Evolutionary conservation across 371 early-diverging fungal genomes (phyloP).

Genomic region (Actinomortierella ambigua): DNA sequence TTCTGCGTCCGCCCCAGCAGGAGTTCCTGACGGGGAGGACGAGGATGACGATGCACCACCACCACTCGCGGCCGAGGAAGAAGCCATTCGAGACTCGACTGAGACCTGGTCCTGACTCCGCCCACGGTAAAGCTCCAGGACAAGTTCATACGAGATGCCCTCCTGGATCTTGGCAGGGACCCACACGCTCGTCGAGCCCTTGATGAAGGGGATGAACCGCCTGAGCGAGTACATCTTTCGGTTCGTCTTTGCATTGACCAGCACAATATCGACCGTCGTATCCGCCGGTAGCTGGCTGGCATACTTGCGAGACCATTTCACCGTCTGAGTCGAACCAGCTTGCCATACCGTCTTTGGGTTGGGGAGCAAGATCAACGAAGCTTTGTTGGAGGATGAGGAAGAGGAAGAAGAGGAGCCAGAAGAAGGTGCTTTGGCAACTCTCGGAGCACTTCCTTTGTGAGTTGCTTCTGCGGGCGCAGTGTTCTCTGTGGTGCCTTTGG

Average conservation of each 20-base stretch:
- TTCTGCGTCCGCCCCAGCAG: too few species aligned
- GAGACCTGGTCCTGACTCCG: constrained; percentile 36
- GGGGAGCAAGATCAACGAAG: constrained; percentile 30
- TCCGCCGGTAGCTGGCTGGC: constrained; percentile 25
- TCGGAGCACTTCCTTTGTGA: neutral
- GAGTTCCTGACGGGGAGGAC: too few species aligned
- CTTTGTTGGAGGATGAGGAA: constrained; percentile 3
- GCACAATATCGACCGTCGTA: constrained; percentile 41
- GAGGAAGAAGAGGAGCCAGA: constrained; percentile 7
- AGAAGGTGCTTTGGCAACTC: neutral
- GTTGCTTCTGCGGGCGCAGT: too few species aligned
- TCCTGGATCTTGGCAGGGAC: constrained; percentile 29
- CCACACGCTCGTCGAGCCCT: constrained; percentile 27
- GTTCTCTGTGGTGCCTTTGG: neutral
- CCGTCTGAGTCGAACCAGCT: constrained; percentile 30
- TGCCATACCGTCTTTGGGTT: constrained; percentile 37
- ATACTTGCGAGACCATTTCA: constrained; percentile 38
- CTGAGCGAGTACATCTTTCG: constrained; percentile 32
- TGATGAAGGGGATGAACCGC: constrained; percentile 32
- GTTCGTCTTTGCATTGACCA: constrained; percentile 34
- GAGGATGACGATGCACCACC: too few species aligned
- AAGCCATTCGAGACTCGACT: too few species aligned
- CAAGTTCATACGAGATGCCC: constrained; percentile 33
- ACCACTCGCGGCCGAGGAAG: too few species aligned
- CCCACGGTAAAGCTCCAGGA: constrained; percentile 39